Evolutionary conservation across 192 early-diverging fungal species (phyloP).

Genomic region (Blastocladiella britannica): DNA sequence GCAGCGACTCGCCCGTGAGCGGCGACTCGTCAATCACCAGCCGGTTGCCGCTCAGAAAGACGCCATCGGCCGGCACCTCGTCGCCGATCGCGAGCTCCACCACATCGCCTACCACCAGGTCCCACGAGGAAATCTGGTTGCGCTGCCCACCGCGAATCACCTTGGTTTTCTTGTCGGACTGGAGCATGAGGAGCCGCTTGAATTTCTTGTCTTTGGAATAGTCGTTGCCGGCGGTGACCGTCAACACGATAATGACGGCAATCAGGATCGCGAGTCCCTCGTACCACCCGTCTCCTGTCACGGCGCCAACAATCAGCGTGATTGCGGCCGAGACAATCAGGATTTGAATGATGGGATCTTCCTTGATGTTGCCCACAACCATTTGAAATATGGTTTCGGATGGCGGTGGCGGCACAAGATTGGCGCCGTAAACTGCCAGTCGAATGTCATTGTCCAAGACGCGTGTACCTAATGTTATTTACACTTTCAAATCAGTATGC

Average conservation of each 20-base stretch:
- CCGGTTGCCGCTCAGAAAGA: constrained; percentile 26
- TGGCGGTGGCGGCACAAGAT: constrained; percentile 31
- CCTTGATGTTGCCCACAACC: constrained; percentile 27
- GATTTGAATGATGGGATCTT: constrained; percentile 37
- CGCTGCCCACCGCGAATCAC: constrained; percentile 29
- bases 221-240: constrained; percentile 37
- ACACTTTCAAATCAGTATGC: too few relatives aligned
- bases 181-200: constrained; percentile 31
- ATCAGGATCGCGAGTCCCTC: constrained; percentile 35
- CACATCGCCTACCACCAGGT: constrained; percentile 30
- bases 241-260: constrained; percentile 31
- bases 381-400: constrained; percentile 30
- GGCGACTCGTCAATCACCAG: constrained; percentile 36
- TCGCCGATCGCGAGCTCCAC: constrained; percentile 31
- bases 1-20: constrained; percentile 33
- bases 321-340: constrained; percentile 29
- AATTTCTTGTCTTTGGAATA: constrained; percentile 37
- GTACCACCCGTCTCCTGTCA: constrained; percentile 22
- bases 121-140: constrained; percentile 30
- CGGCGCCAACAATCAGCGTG: constrained; percentile 24
- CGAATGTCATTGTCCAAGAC: too few relatives aligned
- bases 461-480: too few relatives aligned
- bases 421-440: too few relatives aligned
- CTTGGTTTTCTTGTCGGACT: constrained; percentile 29
- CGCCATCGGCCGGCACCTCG: constrained; percentile 33